Conservation (phyloP, 2,329 filamentous ascomycete genomes). For the Sporothrix luriei region DNA sequence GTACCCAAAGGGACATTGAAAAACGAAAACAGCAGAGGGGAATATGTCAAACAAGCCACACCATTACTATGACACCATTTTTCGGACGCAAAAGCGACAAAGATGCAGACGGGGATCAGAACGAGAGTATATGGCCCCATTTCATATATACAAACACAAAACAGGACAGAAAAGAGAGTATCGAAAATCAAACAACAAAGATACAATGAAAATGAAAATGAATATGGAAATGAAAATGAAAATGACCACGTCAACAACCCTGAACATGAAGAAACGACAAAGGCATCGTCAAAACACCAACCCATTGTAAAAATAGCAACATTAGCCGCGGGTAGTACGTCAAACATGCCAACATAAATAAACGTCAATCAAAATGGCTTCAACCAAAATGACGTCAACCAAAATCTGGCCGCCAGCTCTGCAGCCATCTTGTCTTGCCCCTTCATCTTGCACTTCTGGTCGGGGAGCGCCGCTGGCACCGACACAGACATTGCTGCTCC, state of each 20-base stretch:
- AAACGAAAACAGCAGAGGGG: background rate
- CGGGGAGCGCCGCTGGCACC: too few species aligned
- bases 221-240: background rate
- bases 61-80: background rate
- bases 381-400: too few species aligned
- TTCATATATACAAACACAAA: conserved; percentile 15
- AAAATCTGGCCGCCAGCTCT: background rate
- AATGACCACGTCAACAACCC: conserved; percentile 3
- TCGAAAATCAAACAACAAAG: background rate
- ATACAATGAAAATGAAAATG: background rate
- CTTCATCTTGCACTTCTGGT: background rate
- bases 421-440: conserved; percentile 9
- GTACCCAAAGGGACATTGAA: background rate
- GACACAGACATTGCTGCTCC: too few species aligned
- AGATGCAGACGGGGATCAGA: background rate
- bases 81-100: background rate
- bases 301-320: background rate
- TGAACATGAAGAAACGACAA: background rate
- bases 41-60: background rate
- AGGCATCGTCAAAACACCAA: too few species aligned
- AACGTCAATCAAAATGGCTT: too few species aligned
- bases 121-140: conserved; percentile 6
- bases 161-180: conserved; percentile 5
- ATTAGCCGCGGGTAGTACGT: background rate
- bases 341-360: background rate